phyloP scores from a whole-genome alignment of 192 early-diverging fungal genomes.

The Coemansia aciculifera region DNA sequence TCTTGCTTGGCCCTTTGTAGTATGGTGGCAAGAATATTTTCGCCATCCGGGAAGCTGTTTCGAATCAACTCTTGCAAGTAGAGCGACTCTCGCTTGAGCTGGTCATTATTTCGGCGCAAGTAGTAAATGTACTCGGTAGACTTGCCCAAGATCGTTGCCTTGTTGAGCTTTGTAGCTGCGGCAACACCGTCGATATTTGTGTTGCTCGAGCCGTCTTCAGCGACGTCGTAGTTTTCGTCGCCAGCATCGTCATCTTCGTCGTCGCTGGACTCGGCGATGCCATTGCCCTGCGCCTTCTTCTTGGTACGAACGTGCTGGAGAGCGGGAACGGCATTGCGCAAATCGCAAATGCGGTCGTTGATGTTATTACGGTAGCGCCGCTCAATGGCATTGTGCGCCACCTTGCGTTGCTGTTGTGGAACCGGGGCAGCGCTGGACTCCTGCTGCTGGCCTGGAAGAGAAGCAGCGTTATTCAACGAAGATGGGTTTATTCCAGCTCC shows the following conservation, averaged over 20 bases:
- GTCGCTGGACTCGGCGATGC: conserved; percentile 50
- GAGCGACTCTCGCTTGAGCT: conserved; percentile 38
- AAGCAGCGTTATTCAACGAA: not conserved
- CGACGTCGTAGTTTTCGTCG: conserved; percentile 38
- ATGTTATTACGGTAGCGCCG: conserved; percentile 95
- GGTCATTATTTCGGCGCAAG: conserved; percentile 45
- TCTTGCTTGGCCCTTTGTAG: conserved; percentile 31
- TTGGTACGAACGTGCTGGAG: conserved; percentile 58
- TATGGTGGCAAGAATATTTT: conserved; percentile 20
- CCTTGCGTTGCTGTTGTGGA: conserved; percentile 73
- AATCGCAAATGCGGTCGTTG: conserved; percentile 89
- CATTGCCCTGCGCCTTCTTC: conserved; percentile 38
- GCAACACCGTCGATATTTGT: conserved; percentile 76
- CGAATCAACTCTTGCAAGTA: conserved; percentile 40
- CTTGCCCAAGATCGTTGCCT: conserved; percentile 89
- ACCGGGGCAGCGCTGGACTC: not conserved
- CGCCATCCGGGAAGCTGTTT: conserved; percentile 30
- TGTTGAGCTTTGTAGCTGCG: conserved; percentile 86
- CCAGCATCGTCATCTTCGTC: conserved; percentile 50
- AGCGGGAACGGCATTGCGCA: conserved; percentile 84
- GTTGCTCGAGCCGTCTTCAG: conserved; percentile 20
- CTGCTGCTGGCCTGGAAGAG: not conserved
- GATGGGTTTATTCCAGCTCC: not conserved
- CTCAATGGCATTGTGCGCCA: conserved; percentile 95
- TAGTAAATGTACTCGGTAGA: conserved; percentile 88